A percentile compares a stretch with the other conserved stretches of the same genome.
phyloP scores from a whole-genome alignment of 2,329 filamentous ascomycete genomes.

The Diaporthe citriasiana region DNA sequence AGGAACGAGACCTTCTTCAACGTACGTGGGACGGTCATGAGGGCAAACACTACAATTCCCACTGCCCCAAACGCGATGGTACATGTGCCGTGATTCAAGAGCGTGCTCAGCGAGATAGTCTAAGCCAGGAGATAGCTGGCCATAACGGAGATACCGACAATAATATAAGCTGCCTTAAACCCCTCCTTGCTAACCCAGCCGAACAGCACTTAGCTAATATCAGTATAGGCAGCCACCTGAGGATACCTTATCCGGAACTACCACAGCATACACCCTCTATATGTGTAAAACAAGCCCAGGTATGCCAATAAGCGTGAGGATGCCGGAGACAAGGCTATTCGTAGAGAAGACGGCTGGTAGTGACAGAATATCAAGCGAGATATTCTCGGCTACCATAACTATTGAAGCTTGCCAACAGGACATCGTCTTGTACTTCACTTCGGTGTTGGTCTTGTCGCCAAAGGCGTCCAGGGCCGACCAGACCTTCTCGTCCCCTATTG shows the following conservation, averaged over 20 bases:
- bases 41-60: slow-evolving; percentile 60
- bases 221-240: slow-evolving; percentile 74
- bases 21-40: slow-evolving; percentile 61
- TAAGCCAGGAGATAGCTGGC: slow-evolving; percentile 80
- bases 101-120: slow-evolving; percentile 75
- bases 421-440: slow-evolving; percentile 16
- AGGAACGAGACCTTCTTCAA: slow-evolving; percentile 48
- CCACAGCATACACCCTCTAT: slow-evolving; percentile 56
- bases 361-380: slow-evolving; percentile 66
- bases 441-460: slow-evolving; percentile 1
- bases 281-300: slow-evolving; percentile 56
- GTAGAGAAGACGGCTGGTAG: slow-evolving; percentile 65
- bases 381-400: slow-evolving; percentile 69
- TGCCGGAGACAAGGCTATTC: slow-evolving; percentile 64
- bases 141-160: slow-evolving; percentile 78
- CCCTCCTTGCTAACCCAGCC: slow-evolving; percentile 73
- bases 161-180: slow-evolving; percentile 70
- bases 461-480: not conserved
- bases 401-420: slow-evolving; percentile 46
- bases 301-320: slow-evolving; percentile 51
- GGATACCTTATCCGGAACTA: slow-evolving; percentile 65
- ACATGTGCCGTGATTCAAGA: slow-evolving; percentile 68
- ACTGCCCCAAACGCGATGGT: slow-evolving; percentile 60
- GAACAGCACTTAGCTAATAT: slow-evolving; percentile 73
- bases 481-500: not conserved